These are phyloP conservation scores for Fusarium nematophilum DNA, from an alignment of 2,329 filamentous ascomycete species.

Conservation along the genomic window DNA sequence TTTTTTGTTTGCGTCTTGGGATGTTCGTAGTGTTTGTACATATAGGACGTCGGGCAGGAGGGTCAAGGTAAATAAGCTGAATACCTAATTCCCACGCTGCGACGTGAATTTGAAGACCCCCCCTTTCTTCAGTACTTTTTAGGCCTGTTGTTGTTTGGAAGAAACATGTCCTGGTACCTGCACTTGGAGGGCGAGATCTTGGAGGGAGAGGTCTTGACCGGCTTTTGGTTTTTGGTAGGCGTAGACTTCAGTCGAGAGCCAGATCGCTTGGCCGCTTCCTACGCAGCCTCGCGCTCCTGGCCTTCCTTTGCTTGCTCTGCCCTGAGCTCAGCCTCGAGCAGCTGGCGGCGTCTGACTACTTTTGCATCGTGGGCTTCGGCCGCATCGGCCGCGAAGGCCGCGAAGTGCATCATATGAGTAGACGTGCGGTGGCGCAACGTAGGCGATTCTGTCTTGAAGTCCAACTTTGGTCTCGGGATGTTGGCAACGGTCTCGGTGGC, in stretches of 20 bases:
- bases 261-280: slow-evolving; percentile 25
- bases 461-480: slow-evolving; percentile 36
- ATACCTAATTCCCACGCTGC: slow-evolving; percentile 38
- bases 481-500: slow-evolving; percentile 16
- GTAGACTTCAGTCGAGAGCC: neutral
- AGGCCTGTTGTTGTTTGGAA: slow-evolving; percentile 23
- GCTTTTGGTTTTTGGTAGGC: neutral
- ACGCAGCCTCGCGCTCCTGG: slow-evolving; percentile 29
- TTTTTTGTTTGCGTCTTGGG: slow-evolving; percentile 45
- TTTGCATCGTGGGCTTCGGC: slow-evolving; percentile 43
- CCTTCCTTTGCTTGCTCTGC: slow-evolving; percentile 28
- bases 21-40: slow-evolving; percentile 53
- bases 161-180: slow-evolving; percentile 29
- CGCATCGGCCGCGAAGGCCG: slow-evolving; percentile 30
- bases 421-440: slow-evolving; percentile 41
- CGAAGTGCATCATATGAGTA: slow-evolving; percentile 34
- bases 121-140: slow-evolving; percentile 9
- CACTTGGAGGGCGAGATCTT: neutral
- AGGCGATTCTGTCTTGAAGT: slow-evolving; percentile 6
- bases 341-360: slow-evolving; percentile 14
- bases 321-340: slow-evolving; percentile 40
- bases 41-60: slow-evolving; percentile 50
- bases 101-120: slow-evolving; percentile 30
- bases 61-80: slow-evolving; percentile 48
- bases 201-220: neutral